A percentile compares a stretch with the other conserved stretches of the same genome.
These are phyloP conservation scores for Poterioochromonas sp. DNA, from an alignment of 352 stramenopile species.

Conservation along the genomic window DNA sequence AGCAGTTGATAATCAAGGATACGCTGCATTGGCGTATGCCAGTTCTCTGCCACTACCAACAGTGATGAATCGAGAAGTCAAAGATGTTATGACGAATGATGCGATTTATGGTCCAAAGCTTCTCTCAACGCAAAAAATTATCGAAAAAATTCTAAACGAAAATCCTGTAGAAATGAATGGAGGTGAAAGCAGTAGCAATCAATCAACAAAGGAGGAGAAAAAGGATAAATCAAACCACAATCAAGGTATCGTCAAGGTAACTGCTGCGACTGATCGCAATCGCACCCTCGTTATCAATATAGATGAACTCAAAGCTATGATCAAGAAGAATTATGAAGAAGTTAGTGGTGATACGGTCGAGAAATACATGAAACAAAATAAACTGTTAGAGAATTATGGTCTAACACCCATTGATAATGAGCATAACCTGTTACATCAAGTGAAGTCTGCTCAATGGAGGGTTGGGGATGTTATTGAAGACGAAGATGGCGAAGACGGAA, in stretches of 20 bases:
- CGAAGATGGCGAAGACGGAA: constrained; percentile 5
- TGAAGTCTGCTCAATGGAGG: constrained; percentile 12
- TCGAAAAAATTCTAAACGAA: neutral
- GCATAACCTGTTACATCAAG: neutral
- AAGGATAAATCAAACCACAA: neutral
- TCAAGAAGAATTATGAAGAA: neutral
- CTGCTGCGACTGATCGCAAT: neutral
- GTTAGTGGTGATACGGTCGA: neutral
- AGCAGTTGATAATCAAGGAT: constrained; percentile 20
- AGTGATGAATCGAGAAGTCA: neutral
- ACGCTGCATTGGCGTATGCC: constrained; percentile 9
- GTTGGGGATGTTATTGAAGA: constrained; percentile 9
- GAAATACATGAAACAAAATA: neutral
- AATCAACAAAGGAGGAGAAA: neutral
- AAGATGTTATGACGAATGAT: neutral
- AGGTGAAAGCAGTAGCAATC: neutral
- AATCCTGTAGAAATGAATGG: neutral
- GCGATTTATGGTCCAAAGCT: constrained; percentile 8
- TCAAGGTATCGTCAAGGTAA: neutral
- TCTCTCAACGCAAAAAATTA: neutral
- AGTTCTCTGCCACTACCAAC: constrained; percentile 13
- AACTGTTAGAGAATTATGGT: constrained; percentile 8
- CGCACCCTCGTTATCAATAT: neutral
- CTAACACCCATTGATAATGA: neutral
- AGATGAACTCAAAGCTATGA: neutral